Conservation (phyloP, 148 eudicot genomes). For the Nepenthes mirabilis region DNA sequence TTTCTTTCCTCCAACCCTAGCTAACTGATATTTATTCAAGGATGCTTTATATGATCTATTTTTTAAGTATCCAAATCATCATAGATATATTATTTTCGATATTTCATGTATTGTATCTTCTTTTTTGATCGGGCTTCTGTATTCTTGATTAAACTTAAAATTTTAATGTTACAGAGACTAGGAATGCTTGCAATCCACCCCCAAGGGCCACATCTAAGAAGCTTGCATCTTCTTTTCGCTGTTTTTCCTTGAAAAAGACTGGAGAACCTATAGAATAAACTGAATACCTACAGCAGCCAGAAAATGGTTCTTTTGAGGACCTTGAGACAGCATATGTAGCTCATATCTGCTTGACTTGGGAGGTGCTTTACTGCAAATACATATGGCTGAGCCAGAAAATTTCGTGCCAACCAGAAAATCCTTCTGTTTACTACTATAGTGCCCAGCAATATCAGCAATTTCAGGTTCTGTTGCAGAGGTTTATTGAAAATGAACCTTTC, state of each 20-base stretch:
- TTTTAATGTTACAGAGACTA: background rate
- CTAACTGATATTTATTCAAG: no score
- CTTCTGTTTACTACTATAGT: constrained; percentile 55
- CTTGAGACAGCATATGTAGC: constrained; percentile 69
- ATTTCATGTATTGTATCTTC: background rate
- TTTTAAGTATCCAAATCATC: no score
- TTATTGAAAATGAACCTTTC: constrained; percentile 89
- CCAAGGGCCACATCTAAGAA: constrained; percentile 66
- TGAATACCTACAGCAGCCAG: constrained; percentile 62
- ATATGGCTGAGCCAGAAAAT: constrained; percentile 70
- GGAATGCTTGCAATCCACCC: background rate
- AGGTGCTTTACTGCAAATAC: constrained; percentile 87
- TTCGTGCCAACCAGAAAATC: constrained; percentile 52
- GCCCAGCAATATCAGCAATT: constrained; percentile 96
- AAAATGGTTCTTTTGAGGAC: constrained; percentile 41
- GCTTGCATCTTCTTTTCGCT: constrained; percentile 66
- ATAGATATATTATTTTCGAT: no score
- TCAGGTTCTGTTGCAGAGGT: constrained; percentile 80
- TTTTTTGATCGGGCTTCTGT: background rate
- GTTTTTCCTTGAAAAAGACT: constrained; percentile 65
- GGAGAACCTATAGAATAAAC: constrained; percentile 58
- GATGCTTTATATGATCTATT: no score
- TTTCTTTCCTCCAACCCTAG: no score
- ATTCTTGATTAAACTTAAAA: background rate
- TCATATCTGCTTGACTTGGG: constrained; percentile 34